A percentile compares a stretch with the other conserved stretches of the same genome.
These are phyloP conservation scores for Kwoniella mangroviensis DNA, from an alignment of 768 basidiomycete genomes.

Conservation along the genomic window DNA sequence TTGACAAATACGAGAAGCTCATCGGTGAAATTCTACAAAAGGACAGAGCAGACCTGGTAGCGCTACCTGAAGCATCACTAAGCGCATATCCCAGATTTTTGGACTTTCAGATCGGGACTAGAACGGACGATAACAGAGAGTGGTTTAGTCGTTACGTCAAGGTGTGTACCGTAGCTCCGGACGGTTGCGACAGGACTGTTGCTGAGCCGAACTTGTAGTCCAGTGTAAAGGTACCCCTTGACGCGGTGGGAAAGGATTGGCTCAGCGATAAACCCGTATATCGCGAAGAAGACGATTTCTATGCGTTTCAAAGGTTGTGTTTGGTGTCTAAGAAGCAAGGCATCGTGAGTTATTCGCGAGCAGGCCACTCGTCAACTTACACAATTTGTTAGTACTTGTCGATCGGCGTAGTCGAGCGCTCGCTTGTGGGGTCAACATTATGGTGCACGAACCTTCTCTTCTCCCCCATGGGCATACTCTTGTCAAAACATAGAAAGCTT, in stretches of 20 bases:
- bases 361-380: background rate
- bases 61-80: slow-evolving; percentile 40
- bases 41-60: slow-evolving; percentile 26
- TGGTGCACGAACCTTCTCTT: slow-evolving; percentile 40
- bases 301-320: slow-evolving; percentile 25
- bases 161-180: slow-evolving; percentile 6
- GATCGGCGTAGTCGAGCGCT: slow-evolving; percentile 36
- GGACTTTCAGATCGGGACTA: slow-evolving; percentile 32
- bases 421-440: slow-evolving; percentile 30
- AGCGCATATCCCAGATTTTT: slow-evolving; percentile 35
- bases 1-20: slow-evolving; percentile 23
- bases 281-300: slow-evolving; percentile 18
- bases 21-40: slow-evolving; percentile 19
- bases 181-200: background rate
- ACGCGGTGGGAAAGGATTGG: slow-evolving; percentile 14
- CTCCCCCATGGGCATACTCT: slow-evolving; percentile 26
- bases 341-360: slow-evolving; percentile 12
- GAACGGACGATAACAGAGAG: slow-evolving; percentile 34
- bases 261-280: slow-evolving; percentile 3
- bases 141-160: slow-evolving; percentile 38
- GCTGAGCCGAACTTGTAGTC: background rate
- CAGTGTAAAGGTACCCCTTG: slow-evolving; percentile 16
- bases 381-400: slow-evolving; percentile 30
- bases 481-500: slow-evolving; percentile 39
- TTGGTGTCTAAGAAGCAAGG: slow-evolving; percentile 17